phyloP scores from a whole-genome alignment of 345 rosid genomes.

The Brassica juncea region DNA sequence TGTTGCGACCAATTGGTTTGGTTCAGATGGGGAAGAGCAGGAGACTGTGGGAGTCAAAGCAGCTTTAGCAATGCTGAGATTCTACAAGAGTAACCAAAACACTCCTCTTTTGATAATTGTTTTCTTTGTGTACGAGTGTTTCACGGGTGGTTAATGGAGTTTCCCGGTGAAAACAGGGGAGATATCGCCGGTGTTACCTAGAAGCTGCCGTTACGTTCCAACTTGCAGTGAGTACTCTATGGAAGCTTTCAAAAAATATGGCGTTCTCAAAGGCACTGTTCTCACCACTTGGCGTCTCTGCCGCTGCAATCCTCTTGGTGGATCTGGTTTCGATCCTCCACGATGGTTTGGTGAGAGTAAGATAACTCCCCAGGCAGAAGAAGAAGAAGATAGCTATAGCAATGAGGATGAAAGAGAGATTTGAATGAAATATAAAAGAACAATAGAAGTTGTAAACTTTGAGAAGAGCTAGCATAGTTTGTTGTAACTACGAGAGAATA shows the following conservation, averaged over 20 bases:
- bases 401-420: conserved; percentile 20
- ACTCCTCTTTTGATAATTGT: no score
- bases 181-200: conserved; percentile 79
- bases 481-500: conserved; percentile 9
- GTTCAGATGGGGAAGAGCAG: conserved; percentile 49
- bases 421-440: neutral
- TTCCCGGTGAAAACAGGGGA: conserved; percentile 57
- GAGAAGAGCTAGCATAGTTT: neutral
- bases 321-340: conserved; percentile 90
- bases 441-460: conserved; percentile 29
- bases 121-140: no score
- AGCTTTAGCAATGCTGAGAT: conserved; percentile 69
- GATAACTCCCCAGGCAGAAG: conserved; percentile 44
- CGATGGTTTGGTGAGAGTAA: conserved; percentile 76
- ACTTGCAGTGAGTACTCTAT: conserved; percentile 92
- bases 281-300: conserved; percentile 86
- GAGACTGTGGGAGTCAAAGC: conserved; percentile 70
- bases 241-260: conserved; percentile 94
- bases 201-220: conserved; percentile 80
- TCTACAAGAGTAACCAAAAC: conserved; percentile 67
- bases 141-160: neutral
- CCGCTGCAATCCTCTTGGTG: conserved; percentile 94
- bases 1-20: conserved; percentile 1
- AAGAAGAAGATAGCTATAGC: conserved; percentile 21
- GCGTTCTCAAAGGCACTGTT: conserved; percentile 66